Evolutionary conservation across 2,329 filamentous ascomycete species (phyloP).

Genomic region (Cladophialophora exuberans): DNA sequence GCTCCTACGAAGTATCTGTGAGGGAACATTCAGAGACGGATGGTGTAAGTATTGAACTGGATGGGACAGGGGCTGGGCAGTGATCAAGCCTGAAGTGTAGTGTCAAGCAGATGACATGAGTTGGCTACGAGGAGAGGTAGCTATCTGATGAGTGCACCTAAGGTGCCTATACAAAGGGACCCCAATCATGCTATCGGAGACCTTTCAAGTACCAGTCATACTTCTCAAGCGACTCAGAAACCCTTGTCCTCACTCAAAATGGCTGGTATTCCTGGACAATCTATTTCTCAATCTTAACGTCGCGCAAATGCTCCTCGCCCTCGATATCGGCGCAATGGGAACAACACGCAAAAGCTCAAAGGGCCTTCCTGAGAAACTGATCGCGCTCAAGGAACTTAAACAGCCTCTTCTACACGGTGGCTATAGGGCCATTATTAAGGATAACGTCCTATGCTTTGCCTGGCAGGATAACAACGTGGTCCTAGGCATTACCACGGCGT

Average conservation of each 20-base stretch:
- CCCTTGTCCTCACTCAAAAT: not conserved
- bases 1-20: no score
- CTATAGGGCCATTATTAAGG: not conserved
- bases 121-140: no score
- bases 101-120: no score
- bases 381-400: not conserved
- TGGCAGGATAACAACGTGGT: slow-evolving; percentile 3
- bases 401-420: not conserved
- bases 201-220: not conserved
- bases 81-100: no score
- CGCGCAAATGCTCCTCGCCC: not conserved
- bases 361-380: not conserved
- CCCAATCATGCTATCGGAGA: not conserved
- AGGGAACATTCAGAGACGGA: no score
- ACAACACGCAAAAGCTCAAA: not conserved
- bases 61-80: no score
- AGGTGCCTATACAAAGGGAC: no score
- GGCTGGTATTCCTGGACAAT: slow-evolving; percentile 1
- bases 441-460: not conserved
- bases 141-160: no score
- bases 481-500: not conserved
- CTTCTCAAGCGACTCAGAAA: not conserved
- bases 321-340: not conserved
- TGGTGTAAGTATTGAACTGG: no score
- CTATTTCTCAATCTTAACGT: slow-evolving; percentile 3